phyloP scores from a whole-genome alignment of 257 asterid species.

The Solanum etuberosum region DNA sequence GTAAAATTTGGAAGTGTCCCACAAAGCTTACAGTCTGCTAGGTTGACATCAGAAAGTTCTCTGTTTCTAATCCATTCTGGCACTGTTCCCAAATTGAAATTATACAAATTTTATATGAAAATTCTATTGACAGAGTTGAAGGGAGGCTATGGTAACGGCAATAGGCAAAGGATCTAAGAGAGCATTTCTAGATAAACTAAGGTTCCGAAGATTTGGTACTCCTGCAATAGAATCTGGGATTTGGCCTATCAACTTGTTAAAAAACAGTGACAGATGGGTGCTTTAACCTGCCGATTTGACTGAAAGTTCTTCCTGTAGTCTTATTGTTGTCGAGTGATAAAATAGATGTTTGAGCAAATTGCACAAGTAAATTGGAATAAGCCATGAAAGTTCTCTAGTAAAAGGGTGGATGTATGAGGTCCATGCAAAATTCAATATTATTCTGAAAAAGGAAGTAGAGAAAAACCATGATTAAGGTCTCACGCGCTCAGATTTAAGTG shows the following conservation, averaged over 20 bases:
- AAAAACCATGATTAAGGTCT: not conserved
- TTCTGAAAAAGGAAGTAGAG: not conserved
- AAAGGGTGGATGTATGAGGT: conserved; percentile 42
- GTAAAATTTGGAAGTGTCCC: conserved; percentile 70
- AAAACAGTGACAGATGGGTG: conserved; percentile 48
- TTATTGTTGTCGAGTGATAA: conserved; percentile 56
- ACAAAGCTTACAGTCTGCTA: conserved; percentile 60
- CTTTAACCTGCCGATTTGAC: conserved; percentile 48
- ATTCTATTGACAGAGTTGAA: conserved; percentile 53
- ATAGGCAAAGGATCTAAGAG: conserved; percentile 54
- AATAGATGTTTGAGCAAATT: conserved; percentile 32
- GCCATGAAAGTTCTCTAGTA: conserved; percentile 51
- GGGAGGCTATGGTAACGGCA: conserved; percentile 35
- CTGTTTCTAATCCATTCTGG: conserved; percentile 68
- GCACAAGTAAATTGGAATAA: conserved; percentile 42
- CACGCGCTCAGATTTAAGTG: not conserved
- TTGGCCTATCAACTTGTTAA: conserved; percentile 52
- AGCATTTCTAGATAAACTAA: conserved; percentile 53
- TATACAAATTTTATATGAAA: conserved; percentile 39
- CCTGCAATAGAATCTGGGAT: conserved; percentile 60
- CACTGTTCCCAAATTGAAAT: conserved; percentile 34
- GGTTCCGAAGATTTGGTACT: conserved; percentile 52
- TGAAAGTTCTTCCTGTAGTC: conserved; percentile 54
- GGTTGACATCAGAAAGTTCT: conserved; percentile 45
- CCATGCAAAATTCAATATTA: not conserved